Conservation (phyloP, 163 green algal species). For the Coccomyxa subellipsoidea region DNA sequence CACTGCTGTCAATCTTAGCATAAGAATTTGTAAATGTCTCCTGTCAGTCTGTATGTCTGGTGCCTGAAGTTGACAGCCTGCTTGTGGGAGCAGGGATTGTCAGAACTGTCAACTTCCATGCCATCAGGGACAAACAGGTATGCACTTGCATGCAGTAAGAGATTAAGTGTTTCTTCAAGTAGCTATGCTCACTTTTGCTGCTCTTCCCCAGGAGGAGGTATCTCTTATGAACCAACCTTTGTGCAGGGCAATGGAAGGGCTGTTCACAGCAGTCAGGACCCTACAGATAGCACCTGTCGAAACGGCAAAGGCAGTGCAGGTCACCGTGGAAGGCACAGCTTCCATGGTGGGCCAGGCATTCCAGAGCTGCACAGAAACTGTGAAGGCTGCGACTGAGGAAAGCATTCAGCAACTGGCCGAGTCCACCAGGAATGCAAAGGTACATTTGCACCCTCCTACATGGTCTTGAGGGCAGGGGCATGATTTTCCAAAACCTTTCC, state of each 20-base stretch:
- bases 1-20: background rate
- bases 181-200: no score
- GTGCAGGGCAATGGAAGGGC: background rate
- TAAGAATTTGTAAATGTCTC: background rate
- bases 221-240: no score
- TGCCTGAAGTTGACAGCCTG: background rate
- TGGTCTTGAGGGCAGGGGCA: background rate
- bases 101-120: background rate
- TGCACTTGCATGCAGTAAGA: no score
- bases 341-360: background rate
- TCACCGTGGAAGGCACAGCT: background rate
- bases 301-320: background rate
- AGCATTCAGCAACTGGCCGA: background rate
- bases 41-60: background rate
- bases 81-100: background rate
- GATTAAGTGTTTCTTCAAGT: no score
- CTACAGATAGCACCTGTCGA: background rate
- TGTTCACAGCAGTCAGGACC: background rate
- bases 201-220: no score
- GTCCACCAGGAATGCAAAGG: background rate
- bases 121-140: background rate
- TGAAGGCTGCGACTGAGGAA: background rate
- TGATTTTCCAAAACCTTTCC: no score
- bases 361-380: background rate
- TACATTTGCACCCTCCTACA: background rate